Percentiles rank a stretch among this genome's conserved stretches.
These are phyloP conservation scores for Pistacia vera DNA, from an alignment of 345 rosid species.

Conservation along the genomic window DNA sequence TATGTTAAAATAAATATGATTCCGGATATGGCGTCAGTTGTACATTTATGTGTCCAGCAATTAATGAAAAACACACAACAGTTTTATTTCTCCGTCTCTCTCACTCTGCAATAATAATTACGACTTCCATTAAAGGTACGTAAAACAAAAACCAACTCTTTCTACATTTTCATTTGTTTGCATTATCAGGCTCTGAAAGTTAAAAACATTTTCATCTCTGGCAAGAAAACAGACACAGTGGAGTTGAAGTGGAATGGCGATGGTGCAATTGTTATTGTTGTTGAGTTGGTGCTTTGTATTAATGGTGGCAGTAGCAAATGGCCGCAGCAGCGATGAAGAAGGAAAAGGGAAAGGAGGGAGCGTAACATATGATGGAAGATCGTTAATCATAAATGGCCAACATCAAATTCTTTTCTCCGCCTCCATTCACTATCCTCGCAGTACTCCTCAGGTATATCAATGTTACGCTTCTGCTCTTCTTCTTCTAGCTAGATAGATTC, in stretches of 20 bases:
- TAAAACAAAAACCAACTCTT: too few relatives aligned
- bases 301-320: constrained; percentile 20
- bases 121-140: too few relatives aligned
- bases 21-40: too few relatives aligned
- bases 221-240: background rate
- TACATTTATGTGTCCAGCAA: too few relatives aligned
- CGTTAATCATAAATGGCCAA: constrained; percentile 62
- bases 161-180: background rate
- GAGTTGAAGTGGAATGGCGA: background rate
- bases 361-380: constrained; percentile 60
- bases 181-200: background rate
- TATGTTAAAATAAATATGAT: too few relatives aligned
- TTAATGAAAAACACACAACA: too few relatives aligned
- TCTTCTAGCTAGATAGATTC: background rate
- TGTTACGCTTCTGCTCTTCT: background rate
- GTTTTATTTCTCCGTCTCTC: too few relatives aligned
- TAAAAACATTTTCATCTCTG: background rate
- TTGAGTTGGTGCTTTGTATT: background rate
- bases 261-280: background rate
- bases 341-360: background rate
- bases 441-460: constrained; percentile 57
- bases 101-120: too few relatives aligned
- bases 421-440: constrained; percentile 88
- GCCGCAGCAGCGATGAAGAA: background rate
- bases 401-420: constrained; percentile 73